Percentiles rank a stretch among this genome's conserved stretches.
These are phyloP conservation scores for Xerocomus spinulosus DNA, from an alignment of 768 basidiomycete species.

Conservation along the genomic window DNA sequence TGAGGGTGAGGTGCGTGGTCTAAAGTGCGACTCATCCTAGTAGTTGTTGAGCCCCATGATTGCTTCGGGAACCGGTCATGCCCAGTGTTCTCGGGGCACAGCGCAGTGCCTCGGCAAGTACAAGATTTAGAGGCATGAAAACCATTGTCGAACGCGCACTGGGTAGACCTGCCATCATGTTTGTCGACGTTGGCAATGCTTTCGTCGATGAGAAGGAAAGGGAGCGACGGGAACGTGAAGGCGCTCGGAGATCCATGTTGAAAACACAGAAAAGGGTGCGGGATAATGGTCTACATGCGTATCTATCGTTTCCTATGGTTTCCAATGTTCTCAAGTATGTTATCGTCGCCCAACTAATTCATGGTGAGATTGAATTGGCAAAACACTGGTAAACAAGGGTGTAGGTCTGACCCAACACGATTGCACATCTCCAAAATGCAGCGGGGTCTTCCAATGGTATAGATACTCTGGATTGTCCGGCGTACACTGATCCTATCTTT, in stretches of 20 bases:
- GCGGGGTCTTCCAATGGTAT: constrained; percentile 75
- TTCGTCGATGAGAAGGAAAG: constrained; percentile 59
- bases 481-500: constrained; percentile 14
- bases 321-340: background rate
- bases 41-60: constrained; percentile 1
- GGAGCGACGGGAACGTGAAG: constrained; percentile 44
- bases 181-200: constrained; percentile 70
- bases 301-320: background rate
- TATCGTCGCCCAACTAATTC: background rate
- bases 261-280: constrained; percentile 30
- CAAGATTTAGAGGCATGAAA: constrained; percentile 37
- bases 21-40: background rate
- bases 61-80: constrained; percentile 55
- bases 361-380: background rate
- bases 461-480: constrained; percentile 1
- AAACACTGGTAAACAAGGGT: constrained; percentile 16
- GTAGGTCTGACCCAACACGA: background rate
- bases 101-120: constrained; percentile 35
- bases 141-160: constrained; percentile 34
- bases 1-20: constrained; percentile 56
- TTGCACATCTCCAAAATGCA: constrained; percentile 58
- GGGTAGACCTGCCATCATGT: constrained; percentile 55
- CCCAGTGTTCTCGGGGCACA: constrained; percentile 51
- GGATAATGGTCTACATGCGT: constrained; percentile 8
- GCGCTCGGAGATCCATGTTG: constrained; percentile 42